A percentile compares a stretch with the other conserved stretches of the same genome.
Conservation (phyloP, 2,329 filamentous ascomycete species). For the Biscogniauxia mediterranea region DNA sequence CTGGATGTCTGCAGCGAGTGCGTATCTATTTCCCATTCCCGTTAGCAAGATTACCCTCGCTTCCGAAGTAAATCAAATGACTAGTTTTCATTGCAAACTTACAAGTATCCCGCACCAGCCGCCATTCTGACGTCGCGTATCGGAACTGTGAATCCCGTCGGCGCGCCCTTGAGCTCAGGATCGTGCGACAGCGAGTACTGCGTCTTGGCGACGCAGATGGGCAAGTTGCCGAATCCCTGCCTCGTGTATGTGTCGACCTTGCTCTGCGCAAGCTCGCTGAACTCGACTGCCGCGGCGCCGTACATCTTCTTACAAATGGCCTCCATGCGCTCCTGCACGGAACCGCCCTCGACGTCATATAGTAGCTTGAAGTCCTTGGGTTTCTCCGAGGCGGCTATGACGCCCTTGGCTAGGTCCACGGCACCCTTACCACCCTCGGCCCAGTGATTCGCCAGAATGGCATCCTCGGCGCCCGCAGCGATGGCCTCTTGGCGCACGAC, state of each 20-base stretch:
- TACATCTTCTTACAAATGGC: slow-evolving; percentile 92
- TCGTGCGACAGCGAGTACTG: slow-evolving; percentile 97
- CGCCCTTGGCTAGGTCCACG: slow-evolving; percentile 80
- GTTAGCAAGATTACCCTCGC: slow-evolving; percentile 20
- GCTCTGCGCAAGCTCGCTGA: slow-evolving; percentile 90
- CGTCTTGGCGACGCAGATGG: slow-evolving; percentile 97
- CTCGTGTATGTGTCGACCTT: slow-evolving; percentile 94
- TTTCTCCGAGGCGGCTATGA: slow-evolving; percentile 79
- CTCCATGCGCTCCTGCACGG: slow-evolving; percentile 86
- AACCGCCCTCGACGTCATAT: slow-evolving; percentile 71
- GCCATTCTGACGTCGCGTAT: slow-evolving; percentile 93
- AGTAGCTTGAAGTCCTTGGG: slow-evolving; percentile 85
- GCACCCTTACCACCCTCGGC: slow-evolving; percentile 91
- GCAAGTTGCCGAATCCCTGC: slow-evolving; percentile 89
- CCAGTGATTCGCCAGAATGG: slow-evolving; percentile 94
- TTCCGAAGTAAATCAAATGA: not conserved
- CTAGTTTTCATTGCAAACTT: slow-evolving; percentile 38
- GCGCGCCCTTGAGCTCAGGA: slow-evolving; percentile 89
- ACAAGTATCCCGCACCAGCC: slow-evolving; percentile 89
- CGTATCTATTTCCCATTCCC: slow-evolving; percentile 59
- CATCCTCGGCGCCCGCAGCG: slow-evolving; percentile 88
- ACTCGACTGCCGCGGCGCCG: slow-evolving; percentile 83
- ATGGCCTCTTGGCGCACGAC: slow-evolving; percentile 89
- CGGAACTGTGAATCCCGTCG: slow-evolving; percentile 89
- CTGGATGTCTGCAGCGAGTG: slow-evolving; percentile 94